These are phyloP conservation scores for Toxoplasma gondii DNA, from an alignment of 169 alveolate genomes.

Conservation along the genomic window DNA sequence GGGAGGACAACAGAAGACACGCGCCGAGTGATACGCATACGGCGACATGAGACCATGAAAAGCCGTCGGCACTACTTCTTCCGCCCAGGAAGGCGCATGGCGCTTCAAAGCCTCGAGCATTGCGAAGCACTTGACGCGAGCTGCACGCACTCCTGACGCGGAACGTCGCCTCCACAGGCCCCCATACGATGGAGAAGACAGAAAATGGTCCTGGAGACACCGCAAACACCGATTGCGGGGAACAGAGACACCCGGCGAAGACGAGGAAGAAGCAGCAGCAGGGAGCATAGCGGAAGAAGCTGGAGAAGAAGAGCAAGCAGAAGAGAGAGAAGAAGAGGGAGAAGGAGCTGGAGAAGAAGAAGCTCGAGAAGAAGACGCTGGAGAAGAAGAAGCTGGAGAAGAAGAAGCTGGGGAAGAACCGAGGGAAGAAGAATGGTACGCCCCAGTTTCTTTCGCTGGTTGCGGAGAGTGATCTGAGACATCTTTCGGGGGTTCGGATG, in stretches of 20 bases:
- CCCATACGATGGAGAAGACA: neutral
- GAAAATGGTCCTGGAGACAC: conserved; percentile 5
- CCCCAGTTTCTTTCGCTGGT: too few species aligned
- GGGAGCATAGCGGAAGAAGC: neutral
- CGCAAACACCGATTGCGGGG: conserved; percentile 6
- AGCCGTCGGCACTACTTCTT: conserved; percentile 21
- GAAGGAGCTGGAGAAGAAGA: too few species aligned
- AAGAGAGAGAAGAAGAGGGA: too few species aligned
- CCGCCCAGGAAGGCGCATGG: conserved; percentile 27
- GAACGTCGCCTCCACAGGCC: neutral
- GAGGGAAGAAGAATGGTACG: too few species aligned
- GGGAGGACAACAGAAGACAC: conserved; percentile 26
- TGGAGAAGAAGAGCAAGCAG: neutral
- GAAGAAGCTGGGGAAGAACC: too few species aligned
- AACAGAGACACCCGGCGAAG: neutral
- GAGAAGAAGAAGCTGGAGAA: too few species aligned
- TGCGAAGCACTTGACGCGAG: conserved; percentile 27
- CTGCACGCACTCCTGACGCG: neutral
- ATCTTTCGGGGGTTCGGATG: too few species aligned
- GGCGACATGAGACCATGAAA: conserved; percentile 30
- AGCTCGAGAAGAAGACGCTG: too few species aligned
- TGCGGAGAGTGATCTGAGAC: too few species aligned
- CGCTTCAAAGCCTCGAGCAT: neutral
- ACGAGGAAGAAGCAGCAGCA: neutral
- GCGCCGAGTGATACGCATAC: conserved; percentile 18